A percentile compares a stretch with the other conserved stretches of the same genome.
Conservation (phyloP, 768 basidiomycete species). For the Suillus subalutaceus region DNA sequence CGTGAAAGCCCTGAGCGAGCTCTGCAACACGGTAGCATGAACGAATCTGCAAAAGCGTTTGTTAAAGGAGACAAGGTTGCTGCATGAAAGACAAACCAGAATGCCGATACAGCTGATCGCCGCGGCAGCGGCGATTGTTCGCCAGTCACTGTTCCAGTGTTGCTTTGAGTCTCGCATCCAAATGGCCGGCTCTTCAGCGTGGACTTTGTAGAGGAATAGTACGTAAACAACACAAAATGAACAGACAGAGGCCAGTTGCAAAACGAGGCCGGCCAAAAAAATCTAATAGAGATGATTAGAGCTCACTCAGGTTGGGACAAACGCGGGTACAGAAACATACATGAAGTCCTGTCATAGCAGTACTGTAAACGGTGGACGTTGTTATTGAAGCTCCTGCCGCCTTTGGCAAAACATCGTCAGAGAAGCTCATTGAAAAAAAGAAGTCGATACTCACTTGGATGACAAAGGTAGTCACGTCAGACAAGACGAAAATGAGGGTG, state of each 20-base stretch:
- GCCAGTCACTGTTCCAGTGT: conserved; percentile 61
- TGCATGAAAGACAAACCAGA: conserved; percentile 44
- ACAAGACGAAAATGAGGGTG: conserved; percentile 60
- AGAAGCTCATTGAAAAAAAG: background rate
- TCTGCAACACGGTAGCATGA: conserved; percentile 65
- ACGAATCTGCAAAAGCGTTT: conserved; percentile 49
- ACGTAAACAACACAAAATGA: conserved; percentile 49
- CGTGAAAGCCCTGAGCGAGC: conserved; percentile 62
- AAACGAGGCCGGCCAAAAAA: conserved; percentile 57
- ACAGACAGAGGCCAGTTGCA: conserved; percentile 57
- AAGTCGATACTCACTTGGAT: conserved; percentile 48
- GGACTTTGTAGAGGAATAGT: conserved; percentile 53
- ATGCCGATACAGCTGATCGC: conserved; percentile 63
- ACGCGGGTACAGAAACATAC: conserved; percentile 29
- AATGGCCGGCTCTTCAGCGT: conserved; percentile 38
- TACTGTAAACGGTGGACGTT: conserved; percentile 37
- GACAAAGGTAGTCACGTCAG: conserved; percentile 67
- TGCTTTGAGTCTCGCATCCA: conserved; percentile 43
- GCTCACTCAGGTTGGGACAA: conserved; percentile 5
- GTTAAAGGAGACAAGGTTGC: background rate
- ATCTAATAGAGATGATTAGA: conserved; percentile 38
- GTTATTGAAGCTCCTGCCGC: conserved; percentile 53
- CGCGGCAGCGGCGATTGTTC: conserved; percentile 52
- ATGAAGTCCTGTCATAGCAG: conserved; percentile 36
- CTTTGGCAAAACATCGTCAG: conserved; percentile 26